A percentile compares a stretch with the other conserved stretches of the same genome.
Conservation (phyloP, 345 rosid genomes). For the Sisymbrium altissimum region DNA sequence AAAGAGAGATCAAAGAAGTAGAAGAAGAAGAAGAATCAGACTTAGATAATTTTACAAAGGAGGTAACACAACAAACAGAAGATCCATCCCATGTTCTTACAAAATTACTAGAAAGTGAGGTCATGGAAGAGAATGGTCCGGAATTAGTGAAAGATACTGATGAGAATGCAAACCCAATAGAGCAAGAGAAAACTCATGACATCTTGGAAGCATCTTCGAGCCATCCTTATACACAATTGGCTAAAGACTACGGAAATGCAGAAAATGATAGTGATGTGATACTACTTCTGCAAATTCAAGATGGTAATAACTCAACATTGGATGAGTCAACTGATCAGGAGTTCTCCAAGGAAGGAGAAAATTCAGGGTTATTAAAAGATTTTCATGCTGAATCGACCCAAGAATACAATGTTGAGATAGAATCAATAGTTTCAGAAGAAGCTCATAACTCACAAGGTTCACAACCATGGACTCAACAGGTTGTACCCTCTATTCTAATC, state of each 20-base stretch:
- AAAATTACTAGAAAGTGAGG: not conserved
- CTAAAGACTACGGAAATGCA: not conserved
- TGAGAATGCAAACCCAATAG: not conserved
- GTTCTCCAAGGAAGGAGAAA: not conserved
- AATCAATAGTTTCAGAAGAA: not conserved
- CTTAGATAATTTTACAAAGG: not conserved
- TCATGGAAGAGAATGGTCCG: not conserved
- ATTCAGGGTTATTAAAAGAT: not conserved
- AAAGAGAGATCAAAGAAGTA: conserved; percentile 5
- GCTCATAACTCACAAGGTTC: conserved; percentile 14
- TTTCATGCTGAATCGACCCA: not conserved
- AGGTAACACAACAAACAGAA: not conserved
- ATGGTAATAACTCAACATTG: not conserved
- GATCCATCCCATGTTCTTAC: not conserved
- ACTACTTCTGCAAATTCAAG: conserved; percentile 1
- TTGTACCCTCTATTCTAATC: not conserved
- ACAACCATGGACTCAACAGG: conserved; percentile 21
- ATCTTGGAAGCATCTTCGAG: not conserved
- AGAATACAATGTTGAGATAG: not conserved
- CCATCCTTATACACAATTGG: not conserved
- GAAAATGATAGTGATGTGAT: not conserved
- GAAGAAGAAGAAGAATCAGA: not conserved
- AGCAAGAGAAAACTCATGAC: not conserved
- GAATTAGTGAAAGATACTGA: not conserved
- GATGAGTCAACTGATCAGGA: not conserved